Percentiles rank a stretch among this genome's conserved stretches.
Evolutionary conservation across 345 rosid genomes (phyloP).

Genomic region (Sisymbrium altissimum): DNA sequence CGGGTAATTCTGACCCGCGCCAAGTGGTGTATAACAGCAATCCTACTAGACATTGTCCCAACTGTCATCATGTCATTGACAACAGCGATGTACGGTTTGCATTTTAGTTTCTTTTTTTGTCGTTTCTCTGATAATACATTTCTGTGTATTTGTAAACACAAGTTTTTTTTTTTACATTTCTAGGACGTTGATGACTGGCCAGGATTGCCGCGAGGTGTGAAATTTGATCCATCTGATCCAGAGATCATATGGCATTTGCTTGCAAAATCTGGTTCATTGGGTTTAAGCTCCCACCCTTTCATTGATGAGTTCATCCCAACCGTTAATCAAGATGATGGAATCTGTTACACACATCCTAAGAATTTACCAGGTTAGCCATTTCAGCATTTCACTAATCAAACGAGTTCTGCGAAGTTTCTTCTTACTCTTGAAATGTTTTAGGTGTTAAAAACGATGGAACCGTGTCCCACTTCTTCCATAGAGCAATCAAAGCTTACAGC

Average conservation of each 20-base stretch:
- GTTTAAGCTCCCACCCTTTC: slow-evolving; percentile 62
- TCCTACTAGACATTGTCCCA: slow-evolving; percentile 81
- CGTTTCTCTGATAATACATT: background rate
- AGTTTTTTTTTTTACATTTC: background rate
- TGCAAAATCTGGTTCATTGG: slow-evolving; percentile 55
- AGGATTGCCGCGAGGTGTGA: slow-evolving; percentile 89
- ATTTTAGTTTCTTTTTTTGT: background rate
- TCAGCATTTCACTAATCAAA: background rate
- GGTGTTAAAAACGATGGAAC: slow-evolving; percentile 84
- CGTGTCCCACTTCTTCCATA: slow-evolving; percentile 74
- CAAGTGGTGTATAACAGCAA: slow-evolving; percentile 71
- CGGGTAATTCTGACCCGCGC: slow-evolving; percentile 41
- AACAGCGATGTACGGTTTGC: slow-evolving; percentile 67
- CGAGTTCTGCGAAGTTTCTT: background rate
- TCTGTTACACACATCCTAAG: slow-evolving; percentile 95
- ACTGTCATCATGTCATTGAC: slow-evolving; percentile 69
- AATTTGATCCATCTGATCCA: slow-evolving; percentile 92
- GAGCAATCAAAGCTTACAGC: slow-evolving; percentile 84
- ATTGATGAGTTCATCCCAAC: slow-evolving; percentile 80
- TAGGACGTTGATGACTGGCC: slow-evolving; percentile 89
- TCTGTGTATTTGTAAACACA: background rate
- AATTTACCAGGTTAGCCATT: slow-evolving; percentile 69
- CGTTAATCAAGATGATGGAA: slow-evolving; percentile 78
- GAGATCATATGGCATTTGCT: slow-evolving; percentile 89
- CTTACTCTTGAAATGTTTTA: slow-evolving; percentile 19